Percentiles rank a stretch among this genome's conserved stretches.
These are phyloP conservation scores for Oehlia diaphana DNA, from an alignment of 192 early-diverging fungal genomes.

Conservation along the genomic window DNA sequence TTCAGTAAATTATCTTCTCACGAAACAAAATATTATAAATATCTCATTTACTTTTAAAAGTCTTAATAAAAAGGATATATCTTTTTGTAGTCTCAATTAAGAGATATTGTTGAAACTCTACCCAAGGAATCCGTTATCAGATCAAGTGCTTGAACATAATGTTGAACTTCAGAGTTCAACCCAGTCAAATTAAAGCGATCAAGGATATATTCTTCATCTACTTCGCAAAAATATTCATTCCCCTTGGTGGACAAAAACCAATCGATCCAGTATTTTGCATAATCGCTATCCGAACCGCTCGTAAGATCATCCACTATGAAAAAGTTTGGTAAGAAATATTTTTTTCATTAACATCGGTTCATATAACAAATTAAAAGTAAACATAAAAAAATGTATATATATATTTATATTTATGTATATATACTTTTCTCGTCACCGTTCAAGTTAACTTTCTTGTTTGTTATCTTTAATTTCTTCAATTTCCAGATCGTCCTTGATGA, in stretches of 20 bases:
- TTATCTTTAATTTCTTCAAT: background rate
- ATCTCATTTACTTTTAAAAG: background rate
- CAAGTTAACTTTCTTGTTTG: background rate
- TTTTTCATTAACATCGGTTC: background rate
- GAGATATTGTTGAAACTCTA: constrained; percentile 26
- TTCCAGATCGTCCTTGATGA: constrained; percentile 27
- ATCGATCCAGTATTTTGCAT: constrained; percentile 88
- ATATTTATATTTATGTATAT: background rate
- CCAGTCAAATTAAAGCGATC: constrained; percentile 99
- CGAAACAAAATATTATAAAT: background rate
- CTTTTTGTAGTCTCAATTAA: background rate
- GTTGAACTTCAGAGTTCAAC: constrained; percentile 83
- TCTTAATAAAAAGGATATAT: background rate
- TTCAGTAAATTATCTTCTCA: background rate
- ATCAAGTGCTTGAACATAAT: constrained; percentile 88
- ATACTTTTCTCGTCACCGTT: constrained; percentile 29
- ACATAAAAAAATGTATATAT: background rate
- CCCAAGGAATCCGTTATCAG: constrained; percentile 89
- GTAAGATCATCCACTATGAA: constrained; percentile 55
- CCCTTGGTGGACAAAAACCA: constrained; percentile 91
- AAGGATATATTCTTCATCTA: constrained; percentile 97
- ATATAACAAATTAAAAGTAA: background rate
- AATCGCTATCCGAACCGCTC: constrained; percentile 61
- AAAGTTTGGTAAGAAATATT: background rate
- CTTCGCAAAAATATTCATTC: constrained; percentile 97